These are phyloP conservation scores for Candida nemodendra DNA, from an alignment of 805 yeast species.

Conservation along the genomic window DNA sequence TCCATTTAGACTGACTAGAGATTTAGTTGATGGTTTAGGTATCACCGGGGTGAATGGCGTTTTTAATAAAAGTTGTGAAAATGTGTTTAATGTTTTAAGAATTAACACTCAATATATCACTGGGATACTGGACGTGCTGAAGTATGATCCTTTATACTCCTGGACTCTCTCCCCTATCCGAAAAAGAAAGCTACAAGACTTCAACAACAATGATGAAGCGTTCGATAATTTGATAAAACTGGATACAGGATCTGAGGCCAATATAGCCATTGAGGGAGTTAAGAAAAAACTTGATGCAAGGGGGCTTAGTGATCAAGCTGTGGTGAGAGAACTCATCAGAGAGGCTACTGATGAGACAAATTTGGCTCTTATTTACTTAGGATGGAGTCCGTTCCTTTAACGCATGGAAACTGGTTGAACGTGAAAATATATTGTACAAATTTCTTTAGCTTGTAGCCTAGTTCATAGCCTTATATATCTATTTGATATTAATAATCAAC, in stretches of 20 bases:
- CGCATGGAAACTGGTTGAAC: neutral
- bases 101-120: conserved; percentile 65
- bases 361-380: conserved; percentile 72
- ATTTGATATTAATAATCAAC: neutral
- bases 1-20: conserved; percentile 89
- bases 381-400: conserved; percentile 79
- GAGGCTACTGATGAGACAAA: conserved; percentile 71
- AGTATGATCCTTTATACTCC: conserved; percentile 89
- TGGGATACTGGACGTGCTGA: conserved; percentile 79
- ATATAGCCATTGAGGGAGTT: conserved; percentile 72
- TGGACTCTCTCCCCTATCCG: conserved; percentile 86
- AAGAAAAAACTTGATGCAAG: conserved; percentile 62
- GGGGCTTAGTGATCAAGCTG: conserved; percentile 78
- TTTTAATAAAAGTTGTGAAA: conserved; percentile 71
- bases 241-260: conserved; percentile 64
- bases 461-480: neutral
- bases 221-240: conserved; percentile 21
- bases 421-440: neutral
- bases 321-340: conserved; percentile 73
- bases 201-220: conserved; percentile 18
- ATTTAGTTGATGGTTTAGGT: conserved; percentile 92
- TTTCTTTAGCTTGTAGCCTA: conserved; percentile 3
- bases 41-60: conserved; percentile 79
- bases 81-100: conserved; percentile 66
- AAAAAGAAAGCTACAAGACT: conserved; percentile 51